Evolutionary conservation across 2,329 filamentous ascomycete genomes (phyloP).

Genomic region (Plenodomus tracheiphilus): DNA sequence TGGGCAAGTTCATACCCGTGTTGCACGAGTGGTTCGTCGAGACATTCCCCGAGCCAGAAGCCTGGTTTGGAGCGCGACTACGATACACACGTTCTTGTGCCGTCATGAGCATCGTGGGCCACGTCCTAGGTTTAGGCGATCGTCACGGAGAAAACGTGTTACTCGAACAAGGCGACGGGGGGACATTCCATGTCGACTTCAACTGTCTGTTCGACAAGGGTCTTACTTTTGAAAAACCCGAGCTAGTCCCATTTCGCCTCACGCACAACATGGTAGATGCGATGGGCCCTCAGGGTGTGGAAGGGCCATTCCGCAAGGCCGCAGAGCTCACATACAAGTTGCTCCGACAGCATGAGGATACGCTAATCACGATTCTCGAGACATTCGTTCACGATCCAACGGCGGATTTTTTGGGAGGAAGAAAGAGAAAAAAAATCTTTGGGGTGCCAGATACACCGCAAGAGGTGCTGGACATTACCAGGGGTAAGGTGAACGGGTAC

Average conservation of each 20-base stretch:
- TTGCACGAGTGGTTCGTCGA: conserved; percentile 95
- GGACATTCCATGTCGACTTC: conserved; percentile 97
- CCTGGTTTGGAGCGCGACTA: conserved; percentile 88
- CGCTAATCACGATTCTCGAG: conserved; percentile 94
- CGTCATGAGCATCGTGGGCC: conserved; percentile 99
- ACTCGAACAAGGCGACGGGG: conserved; percentile 89
- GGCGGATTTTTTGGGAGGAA: conserved; percentile 81
- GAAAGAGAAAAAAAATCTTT: conserved; percentile 57
- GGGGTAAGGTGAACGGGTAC: conserved; percentile 81
- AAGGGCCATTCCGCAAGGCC: conserved; percentile 86
- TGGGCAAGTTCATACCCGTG: conserved; percentile 77
- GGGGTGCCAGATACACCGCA: conserved; percentile 69
- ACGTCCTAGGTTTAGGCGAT: conserved; percentile 89
- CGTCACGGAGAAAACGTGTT: conserved; percentile 97
- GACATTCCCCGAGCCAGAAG: conserved; percentile 87
- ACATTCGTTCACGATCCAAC: conserved; percentile 97
- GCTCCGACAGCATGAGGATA: conserved; percentile 89
- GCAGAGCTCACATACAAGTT: conserved; percentile 86
- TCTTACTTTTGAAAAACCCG: conserved; percentile 90
- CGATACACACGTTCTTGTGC: conserved; percentile 91
- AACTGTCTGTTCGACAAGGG: conserved; percentile 99
- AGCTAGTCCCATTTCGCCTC: conserved; percentile 91
- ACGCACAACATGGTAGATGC: conserved; percentile 99
- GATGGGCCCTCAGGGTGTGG: conserved; percentile 92
- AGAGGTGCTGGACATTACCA: conserved; percentile 87